Conservation (phyloP, 768 basidiomycete species). For the Lactarius sp. region DNA sequence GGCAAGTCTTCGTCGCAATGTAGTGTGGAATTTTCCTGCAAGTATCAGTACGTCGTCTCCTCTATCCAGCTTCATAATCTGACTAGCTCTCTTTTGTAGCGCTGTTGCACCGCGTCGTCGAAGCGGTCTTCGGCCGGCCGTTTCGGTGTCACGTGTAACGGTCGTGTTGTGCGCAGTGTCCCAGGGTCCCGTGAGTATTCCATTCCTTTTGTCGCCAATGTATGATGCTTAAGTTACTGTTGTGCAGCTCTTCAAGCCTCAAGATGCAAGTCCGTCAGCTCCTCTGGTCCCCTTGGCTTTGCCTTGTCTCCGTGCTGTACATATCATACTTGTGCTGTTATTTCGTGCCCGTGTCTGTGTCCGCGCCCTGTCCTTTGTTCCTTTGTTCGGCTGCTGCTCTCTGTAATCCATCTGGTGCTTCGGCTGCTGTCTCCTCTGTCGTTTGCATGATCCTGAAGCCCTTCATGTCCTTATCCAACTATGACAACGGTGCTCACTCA, state of each 20-base stretch:
- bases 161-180: slow-evolving; percentile 5
- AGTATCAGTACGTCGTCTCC: slow-evolving; percentile 13
- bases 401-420: not conserved
- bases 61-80: not conserved
- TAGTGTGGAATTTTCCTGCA: not conserved
- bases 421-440: not conserved
- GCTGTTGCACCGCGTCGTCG: slow-evolving; percentile 3
- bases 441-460: not conserved
- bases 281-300: not conserved
- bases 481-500: no score
- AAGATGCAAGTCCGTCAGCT: slow-evolving; percentile 5
- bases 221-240: not conserved
- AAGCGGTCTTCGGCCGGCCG: slow-evolving; percentile 11
- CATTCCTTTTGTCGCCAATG: not conserved
- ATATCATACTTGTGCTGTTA: not conserved
- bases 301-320: not conserved
- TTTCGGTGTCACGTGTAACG: not conserved
- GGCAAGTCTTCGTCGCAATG: not conserved
- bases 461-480: no score
- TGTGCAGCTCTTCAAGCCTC: slow-evolving; percentile 1
- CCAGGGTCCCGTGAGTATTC: slow-evolving; percentile 1
- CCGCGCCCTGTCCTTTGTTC: not conserved
- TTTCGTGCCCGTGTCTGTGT: not conserved
- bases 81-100: not conserved
- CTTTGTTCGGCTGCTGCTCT: not conserved